Base-by-base conservation (phyloP, 805 yeast species). In the Candida ulmi region DNA sequence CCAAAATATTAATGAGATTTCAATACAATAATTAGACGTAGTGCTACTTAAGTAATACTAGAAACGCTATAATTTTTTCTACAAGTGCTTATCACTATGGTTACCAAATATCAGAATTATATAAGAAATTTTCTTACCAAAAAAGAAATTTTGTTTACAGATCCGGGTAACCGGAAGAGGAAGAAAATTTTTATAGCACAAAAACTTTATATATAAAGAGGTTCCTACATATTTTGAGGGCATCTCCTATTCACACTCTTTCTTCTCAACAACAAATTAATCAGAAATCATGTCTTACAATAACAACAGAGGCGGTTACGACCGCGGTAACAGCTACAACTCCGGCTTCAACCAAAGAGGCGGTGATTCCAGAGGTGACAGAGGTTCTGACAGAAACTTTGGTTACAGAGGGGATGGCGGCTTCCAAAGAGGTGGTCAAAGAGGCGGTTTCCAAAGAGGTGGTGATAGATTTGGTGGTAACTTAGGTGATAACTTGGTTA, bases 401-500 rank as follows among this genome's bases (percentile, higher is more conserved):
- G 38, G 45, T 39, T 41, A 52, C 52, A 66, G 75, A 48, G 63
- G 62, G 39, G 59, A 67, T 46, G 65, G 66, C 34, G 65, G 66
- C 32, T 61, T 55, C 35, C 24, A 21, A 21, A n/a, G n/a, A n/a
- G 55, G 59, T 40, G 63, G 62, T 35, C 63, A 68, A 38, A 59
- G 61, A 45, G 66, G 66, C 37, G 59, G 55, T 30, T 52, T 56
- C 27, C 28, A 26, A 26, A 54, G 57, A 43, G 57, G 68, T 30
- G 63, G 67, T 35, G 58, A 64, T 41, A 18, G 33, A 30, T 66
- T 71, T 38, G 71, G 66, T 57, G 65, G 68, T 44, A 71, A 60
- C 48, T 63, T 76, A 26, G 83, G 83, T 51, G 65, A 65, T 42
- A 71, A 71, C 55, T 69, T 88, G 57, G 65, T 71, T 48, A 76